Conservation (phyloP, 208 protist species). For the Tritrichomonas foetus region DNA sequence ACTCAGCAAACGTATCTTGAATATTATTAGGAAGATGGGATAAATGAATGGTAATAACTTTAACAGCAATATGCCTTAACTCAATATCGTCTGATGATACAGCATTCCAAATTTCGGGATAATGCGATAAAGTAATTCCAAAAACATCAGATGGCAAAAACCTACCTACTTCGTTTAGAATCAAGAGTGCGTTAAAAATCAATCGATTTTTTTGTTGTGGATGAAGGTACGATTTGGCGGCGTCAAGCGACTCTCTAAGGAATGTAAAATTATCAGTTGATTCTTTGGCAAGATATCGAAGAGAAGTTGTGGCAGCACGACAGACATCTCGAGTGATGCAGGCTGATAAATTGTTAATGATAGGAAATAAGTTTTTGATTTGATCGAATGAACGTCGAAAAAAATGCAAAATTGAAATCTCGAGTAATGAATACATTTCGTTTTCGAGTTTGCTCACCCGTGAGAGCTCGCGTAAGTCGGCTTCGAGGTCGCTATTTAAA, state of each 20-base stretch:
- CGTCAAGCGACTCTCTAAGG: not conserved
- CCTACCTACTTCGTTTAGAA: not conserved
- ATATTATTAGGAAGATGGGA: not conserved
- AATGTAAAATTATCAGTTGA: not conserved
- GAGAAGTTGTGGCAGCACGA: not conserved
- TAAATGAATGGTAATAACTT: not conserved
- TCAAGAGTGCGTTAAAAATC: not conserved
- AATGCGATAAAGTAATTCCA: not conserved
- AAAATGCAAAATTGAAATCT: slow-evolving; percentile 15
- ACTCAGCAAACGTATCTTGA: not conserved
- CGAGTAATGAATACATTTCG: not conserved
- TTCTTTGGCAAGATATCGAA: not conserved
- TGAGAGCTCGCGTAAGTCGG: no score
- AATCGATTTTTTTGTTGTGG: not conserved
- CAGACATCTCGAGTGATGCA: not conserved
- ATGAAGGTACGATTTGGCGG: not conserved
- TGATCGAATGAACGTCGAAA: not conserved
- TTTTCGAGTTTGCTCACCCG: not conserved
- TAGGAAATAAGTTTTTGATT: not conserved
- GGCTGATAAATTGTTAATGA: not conserved
- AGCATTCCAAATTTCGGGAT: slow-evolving; percentile 5
- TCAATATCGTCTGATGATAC: not conserved
- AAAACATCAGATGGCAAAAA: not conserved
- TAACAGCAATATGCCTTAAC: not conserved
- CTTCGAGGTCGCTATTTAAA: no score